phyloP scores from a whole-genome alignment of 176 grass and related monocot species.

The Alloteropsis semialata region DNA sequence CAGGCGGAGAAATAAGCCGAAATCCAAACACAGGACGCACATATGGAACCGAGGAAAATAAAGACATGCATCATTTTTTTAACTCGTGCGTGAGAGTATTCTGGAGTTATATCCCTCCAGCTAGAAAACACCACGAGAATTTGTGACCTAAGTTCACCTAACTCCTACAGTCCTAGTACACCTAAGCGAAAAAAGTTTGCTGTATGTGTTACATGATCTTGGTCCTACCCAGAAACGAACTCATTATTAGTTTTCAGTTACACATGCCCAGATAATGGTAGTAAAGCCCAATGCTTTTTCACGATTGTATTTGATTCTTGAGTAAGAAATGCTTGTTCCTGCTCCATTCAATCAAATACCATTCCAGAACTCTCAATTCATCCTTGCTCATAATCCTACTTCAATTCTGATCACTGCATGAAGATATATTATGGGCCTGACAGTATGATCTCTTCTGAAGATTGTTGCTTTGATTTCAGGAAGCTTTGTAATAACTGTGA shows the following conservation, averaged over 20 bases:
- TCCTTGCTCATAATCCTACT: constrained; percentile 19
- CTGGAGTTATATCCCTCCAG: background rate
- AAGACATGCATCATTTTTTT: background rate
- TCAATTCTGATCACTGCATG: background rate
- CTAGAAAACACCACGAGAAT: constrained; percentile 30
- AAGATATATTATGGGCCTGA: constrained; percentile 17
- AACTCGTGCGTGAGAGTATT: background rate
- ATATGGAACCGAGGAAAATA: background rate
- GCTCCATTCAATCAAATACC: background rate
- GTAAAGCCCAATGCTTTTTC: constrained; percentile 13
- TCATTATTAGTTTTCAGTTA: constrained; percentile 29
- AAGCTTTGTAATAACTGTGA: constrained; percentile 12
- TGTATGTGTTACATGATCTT: constrained; percentile 35
- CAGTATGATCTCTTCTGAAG: constrained; percentile 30
- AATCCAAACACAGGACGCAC: background rate
- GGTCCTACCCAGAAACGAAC: constrained; percentile 4
- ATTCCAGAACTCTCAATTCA: background rate
- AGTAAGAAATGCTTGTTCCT: background rate
- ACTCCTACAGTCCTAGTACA: constrained; percentile 19
- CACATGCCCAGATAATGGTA: constrained; percentile 3
- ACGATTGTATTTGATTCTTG: background rate
- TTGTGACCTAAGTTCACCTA: constrained; percentile 2
- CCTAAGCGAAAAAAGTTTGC: constrained; percentile 3
- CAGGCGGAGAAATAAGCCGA: background rate
- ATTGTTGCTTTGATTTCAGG: background rate